Evolutionary conservation across 2,329 filamentous ascomycete genomes (phyloP).

Genomic region (Ceratocystiopsis minuta): DNA sequence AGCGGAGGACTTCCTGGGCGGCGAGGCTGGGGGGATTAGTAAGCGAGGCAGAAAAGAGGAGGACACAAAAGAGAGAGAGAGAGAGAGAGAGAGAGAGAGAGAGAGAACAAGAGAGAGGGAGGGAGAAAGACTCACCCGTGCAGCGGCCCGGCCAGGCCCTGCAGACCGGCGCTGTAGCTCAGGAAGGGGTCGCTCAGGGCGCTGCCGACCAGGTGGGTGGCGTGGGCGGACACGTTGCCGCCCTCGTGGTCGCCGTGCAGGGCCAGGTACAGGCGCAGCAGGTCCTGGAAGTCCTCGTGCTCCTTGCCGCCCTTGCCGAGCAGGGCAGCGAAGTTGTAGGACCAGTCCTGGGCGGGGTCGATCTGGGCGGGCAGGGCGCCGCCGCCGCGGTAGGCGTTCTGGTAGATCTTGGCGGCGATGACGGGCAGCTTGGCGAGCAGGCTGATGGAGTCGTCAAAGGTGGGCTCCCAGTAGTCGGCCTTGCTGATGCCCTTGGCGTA

Average conservation of each 20-base stretch:
- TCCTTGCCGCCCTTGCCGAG: slow-evolving; percentile 76
- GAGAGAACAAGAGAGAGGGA: not conserved
- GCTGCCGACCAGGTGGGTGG: slow-evolving; percentile 87
- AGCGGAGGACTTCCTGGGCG: slow-evolving; percentile 90
- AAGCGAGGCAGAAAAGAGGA: no score
- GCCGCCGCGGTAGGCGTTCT: slow-evolving; percentile 64
- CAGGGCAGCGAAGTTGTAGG: slow-evolving; percentile 96
- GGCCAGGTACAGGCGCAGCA: slow-evolving; percentile 83
- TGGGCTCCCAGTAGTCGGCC: slow-evolving; percentile 97
- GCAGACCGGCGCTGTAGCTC: slow-evolving; percentile 86
- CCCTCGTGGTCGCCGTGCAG: slow-evolving; percentile 97
- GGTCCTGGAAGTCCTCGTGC: slow-evolving; percentile 87
- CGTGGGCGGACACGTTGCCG: slow-evolving; percentile 89
- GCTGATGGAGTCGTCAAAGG: slow-evolving; percentile 86
- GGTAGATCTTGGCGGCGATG: slow-evolving; percentile 94
- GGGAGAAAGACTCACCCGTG: slow-evolving; percentile 39
- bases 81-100: no score
- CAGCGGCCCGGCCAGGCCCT: slow-evolving; percentile 85
- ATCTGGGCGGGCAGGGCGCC: slow-evolving; percentile 58
- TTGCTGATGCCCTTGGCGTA: slow-evolving; percentile 87
- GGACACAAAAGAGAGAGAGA: no score
- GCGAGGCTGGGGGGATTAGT: slow-evolving; percentile 52
- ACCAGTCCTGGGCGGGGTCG: slow-evolving; percentile 82
- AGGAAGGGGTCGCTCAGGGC: slow-evolving; percentile 90
- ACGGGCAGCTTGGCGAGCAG: slow-evolving; percentile 91